These are phyloP conservation scores for Yarrowia sp. DNA, from an alignment of 805 yeast genomes.

Conservation along the genomic window DNA sequence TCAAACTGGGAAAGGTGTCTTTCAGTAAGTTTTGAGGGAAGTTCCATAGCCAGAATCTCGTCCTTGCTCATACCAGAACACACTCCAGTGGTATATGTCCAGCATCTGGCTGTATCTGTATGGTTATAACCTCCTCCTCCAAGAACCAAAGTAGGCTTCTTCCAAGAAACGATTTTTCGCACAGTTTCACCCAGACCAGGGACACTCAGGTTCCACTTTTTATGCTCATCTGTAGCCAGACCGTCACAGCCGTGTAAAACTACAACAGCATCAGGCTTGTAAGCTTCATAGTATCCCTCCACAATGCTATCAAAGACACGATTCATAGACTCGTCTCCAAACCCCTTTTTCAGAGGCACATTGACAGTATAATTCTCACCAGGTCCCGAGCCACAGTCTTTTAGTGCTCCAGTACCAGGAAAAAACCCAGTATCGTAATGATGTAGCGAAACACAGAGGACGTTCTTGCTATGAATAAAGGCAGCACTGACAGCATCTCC, in stretches of 20 bases:
- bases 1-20: constrained; percentile 1
- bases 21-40: neutral
- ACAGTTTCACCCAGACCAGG: constrained; percentile 47
- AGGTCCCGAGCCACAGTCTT: constrained; percentile 42
- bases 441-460: constrained; percentile 63
- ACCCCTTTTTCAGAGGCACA: constrained; percentile 58
- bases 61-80: constrained; percentile 19
- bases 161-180: constrained; percentile 35
- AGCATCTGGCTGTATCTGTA: constrained; percentile 58
- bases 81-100: constrained; percentile 46
- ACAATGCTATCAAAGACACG: constrained; percentile 46
- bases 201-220: constrained; percentile 68
- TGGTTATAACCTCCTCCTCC: constrained; percentile 82
- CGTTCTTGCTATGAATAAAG: constrained; percentile 53
- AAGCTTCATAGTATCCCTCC: constrained; percentile 43
- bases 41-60: neutral
- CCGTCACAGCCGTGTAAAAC: constrained; percentile 78
- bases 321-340: constrained; percentile 47
- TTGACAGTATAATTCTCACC: constrained; percentile 47
- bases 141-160: constrained; percentile 47
- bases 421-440: constrained; percentile 64
- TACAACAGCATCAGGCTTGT: constrained; percentile 54
- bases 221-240: constrained; percentile 56
- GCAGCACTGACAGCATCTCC: constrained; percentile 79
- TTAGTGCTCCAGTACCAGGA: constrained; percentile 63